Evolutionary conservation across 306 rosid species (phyloP), one percentile per base, ranked within the genome.

Genomic region (Neltuma alba): DNA sequence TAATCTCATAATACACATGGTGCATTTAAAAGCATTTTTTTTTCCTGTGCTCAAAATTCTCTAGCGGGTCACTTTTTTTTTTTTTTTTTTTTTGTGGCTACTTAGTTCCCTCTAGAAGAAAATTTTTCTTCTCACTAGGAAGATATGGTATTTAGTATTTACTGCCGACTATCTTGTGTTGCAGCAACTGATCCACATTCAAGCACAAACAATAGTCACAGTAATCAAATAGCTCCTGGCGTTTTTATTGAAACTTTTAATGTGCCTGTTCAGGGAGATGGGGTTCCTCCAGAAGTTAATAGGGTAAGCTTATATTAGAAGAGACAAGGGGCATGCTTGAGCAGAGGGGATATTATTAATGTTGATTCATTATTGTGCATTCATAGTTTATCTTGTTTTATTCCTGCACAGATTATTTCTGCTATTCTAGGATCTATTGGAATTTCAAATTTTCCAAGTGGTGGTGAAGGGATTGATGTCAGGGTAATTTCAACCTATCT

Each of bases 401-500:
- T 23, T 79, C 48, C 45, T 74, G 13, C 54, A 72, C 91, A 96
- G 99, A 86, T 93, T 54, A 79, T 96, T 73, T 93, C 97, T 69
- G 93, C 98, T 54, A 91, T 96, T 86, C 91, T 96, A 25, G 91
- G 97, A 74, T 96, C 99, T 76, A 81, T 96, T 14, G 97, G 97
- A 81, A 80, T 93, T 83, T 81, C 93, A 80, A 88, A 78, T 74
- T 77, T 85, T 72, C 82, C 83, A 55, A 86, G 87, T 85, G 92
- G 91, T 55, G 62, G 82, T 83, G 96, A 90, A 79, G 98, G 92
- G 83, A 75, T 83, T 74, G 90, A 90, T 66, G 87, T 84, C 86
- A 91, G 93, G 97, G 98, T 93, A 90, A 84, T 70, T 79, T 79
- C 73, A 45, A 50, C 70, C 77, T 34, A 44, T 30, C 69, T 66